These are phyloP conservation scores for Microglena sp. DNA, from an alignment of 139 green algal genomes.

Conservation along the genomic window DNA sequence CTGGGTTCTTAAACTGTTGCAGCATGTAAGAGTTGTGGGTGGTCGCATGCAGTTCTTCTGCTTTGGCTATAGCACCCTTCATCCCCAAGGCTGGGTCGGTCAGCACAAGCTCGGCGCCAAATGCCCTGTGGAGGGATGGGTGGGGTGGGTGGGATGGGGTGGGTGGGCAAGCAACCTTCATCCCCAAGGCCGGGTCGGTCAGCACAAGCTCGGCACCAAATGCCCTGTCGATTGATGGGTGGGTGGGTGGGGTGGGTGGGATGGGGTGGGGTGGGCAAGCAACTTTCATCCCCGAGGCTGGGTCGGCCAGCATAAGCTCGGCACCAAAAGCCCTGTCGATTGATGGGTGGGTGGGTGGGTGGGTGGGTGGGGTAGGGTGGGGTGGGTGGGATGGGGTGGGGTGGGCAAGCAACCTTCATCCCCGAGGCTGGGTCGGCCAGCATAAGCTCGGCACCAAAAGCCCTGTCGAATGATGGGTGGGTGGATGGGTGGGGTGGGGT, in stretches of 20 bases:
- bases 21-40: constrained; percentile 74
- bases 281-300: constrained; percentile 61
- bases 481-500: too few relatives aligned
- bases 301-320: constrained; percentile 75
- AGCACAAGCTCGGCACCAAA: constrained; percentile 85
- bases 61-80: constrained; percentile 82
- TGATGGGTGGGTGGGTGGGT: too few relatives aligned
- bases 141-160: too few relatives aligned
- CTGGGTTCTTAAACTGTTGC: constrained; percentile 97
- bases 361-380: too few relatives aligned
- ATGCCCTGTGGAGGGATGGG: too few relatives aligned
- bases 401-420: constrained; percentile 82
- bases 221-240: too few relatives aligned
- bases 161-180: constrained; percentile 86
- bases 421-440: constrained; percentile 59
- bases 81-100: constrained; percentile 65
- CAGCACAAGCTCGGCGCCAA: constrained; percentile 80
- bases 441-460: constrained; percentile 80
- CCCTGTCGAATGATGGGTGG: too few relatives aligned
- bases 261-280: too few relatives aligned
- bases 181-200: constrained; percentile 58
- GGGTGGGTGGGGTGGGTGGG: too few relatives aligned
- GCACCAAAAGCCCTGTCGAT: constrained; percentile 78
- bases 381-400: too few relatives aligned
- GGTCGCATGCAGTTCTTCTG: constrained; percentile 65